phyloP scores from a whole-genome alignment of 2,329 filamentous ascomycete species.

The Clonostachys byssicola region DNA sequence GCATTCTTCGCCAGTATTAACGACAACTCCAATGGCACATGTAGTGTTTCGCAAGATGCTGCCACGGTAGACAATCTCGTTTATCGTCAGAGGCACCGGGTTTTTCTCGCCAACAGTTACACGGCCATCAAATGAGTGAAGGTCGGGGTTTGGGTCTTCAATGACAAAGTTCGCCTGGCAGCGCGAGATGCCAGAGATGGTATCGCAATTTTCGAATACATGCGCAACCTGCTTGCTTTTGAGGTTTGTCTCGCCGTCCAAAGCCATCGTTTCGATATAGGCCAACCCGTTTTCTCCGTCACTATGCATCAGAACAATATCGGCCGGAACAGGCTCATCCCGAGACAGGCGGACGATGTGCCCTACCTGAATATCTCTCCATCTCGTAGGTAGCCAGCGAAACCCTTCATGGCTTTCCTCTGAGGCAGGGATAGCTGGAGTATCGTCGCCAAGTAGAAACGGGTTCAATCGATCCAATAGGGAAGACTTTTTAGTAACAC shows the following conservation, averaged over 20 bases:
- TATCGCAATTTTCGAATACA: slow-evolving; percentile 53
- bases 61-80: slow-evolving; percentile 81
- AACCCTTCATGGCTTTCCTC: slow-evolving; percentile 56
- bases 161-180: slow-evolving; percentile 62
- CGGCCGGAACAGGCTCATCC: slow-evolving; percentile 78
- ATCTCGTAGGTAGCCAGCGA: slow-evolving; percentile 45
- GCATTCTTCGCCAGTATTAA: slow-evolving; percentile 88
- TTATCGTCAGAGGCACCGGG: slow-evolving; percentile 68
- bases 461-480: slow-evolving; percentile 22
- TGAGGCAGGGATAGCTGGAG: slow-evolving; percentile 25
- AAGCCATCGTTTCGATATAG: slow-evolving; percentile 80
- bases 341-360: slow-evolving; percentile 48
- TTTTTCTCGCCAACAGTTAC: slow-evolving; percentile 50
- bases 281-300: slow-evolving; percentile 75
- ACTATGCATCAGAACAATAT: slow-evolving; percentile 75
- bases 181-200: slow-evolving; percentile 46
- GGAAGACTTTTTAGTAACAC: slow-evolving; percentile 12
- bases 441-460: slow-evolving; percentile 19
- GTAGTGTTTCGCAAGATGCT: slow-evolving; percentile 80
- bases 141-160: slow-evolving; percentile 73
- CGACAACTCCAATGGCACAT: slow-evolving; percentile 69
- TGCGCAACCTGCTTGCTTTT: slow-evolving; percentile 70
- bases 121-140: slow-evolving; percentile 73
- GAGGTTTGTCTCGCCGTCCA: slow-evolving; percentile 79
- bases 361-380: slow-evolving; percentile 44